phyloP scores from a whole-genome alignment of 768 basidiomycete species.

The Podaxis pistillaris region DNA sequence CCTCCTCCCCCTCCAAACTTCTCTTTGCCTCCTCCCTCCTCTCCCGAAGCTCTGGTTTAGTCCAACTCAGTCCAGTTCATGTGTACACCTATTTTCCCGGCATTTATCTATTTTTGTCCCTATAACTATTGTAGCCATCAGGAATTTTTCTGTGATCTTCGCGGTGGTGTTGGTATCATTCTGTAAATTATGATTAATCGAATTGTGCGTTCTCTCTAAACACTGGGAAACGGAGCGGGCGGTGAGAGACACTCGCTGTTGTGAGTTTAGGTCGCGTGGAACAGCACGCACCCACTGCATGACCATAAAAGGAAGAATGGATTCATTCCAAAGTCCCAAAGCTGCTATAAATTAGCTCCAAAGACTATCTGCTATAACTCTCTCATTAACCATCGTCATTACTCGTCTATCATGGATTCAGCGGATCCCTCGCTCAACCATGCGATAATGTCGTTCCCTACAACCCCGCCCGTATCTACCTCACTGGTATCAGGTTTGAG shows the following conservation, averaged over 20 bases:
- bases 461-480: constrained; percentile 14
- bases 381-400: background rate
- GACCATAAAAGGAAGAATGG: constrained; percentile 6
- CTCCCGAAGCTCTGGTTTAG: constrained; percentile 28
- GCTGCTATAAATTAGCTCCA: constrained; percentile 10
- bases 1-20: constrained; percentile 41
- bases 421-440: constrained; percentile 10
- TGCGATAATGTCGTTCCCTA: background rate
- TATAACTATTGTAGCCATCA: background rate
- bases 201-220: background rate
- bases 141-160: background rate
- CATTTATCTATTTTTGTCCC: constrained; percentile 4
- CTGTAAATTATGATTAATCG: background rate
- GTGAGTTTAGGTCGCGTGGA: background rate
- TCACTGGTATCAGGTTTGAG: constrained; percentile 19
- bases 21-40: constrained; percentile 27
- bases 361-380: constrained; percentile 3
- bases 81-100: constrained; percentile 1
- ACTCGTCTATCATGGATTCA: constrained; percentile 13
- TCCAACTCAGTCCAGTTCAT: constrained; percentile 13
- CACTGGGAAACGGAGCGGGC: background rate
- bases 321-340: constrained; percentile 4
- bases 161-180: background rate
- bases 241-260: background rate
- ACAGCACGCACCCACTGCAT: background rate